Evolutionary conservation across 169 alveolate genomes (phyloP).

Genomic region (Plasmodium ovale): DNA sequence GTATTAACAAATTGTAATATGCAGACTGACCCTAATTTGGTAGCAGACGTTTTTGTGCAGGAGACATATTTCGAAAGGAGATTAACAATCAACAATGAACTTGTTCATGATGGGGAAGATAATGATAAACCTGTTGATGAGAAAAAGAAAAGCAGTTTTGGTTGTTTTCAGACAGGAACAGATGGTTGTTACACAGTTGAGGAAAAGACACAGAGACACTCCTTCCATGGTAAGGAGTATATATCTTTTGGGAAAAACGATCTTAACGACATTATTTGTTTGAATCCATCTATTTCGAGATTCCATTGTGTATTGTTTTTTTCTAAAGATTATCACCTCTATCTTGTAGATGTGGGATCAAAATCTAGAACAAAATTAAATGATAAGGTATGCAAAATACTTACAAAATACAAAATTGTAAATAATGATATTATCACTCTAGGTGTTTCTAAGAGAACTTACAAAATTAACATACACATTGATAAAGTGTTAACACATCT

Average conservation of each 20-base stretch:
- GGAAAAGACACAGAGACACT: constrained; percentile 42
- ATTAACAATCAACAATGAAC: background rate
- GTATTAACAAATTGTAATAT: constrained; percentile 60
- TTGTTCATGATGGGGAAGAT: too few species aligned
- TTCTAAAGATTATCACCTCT: constrained; percentile 55
- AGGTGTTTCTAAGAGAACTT: constrained; percentile 75
- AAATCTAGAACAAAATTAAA: constrained; percentile 68
- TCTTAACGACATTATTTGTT: constrained; percentile 62
- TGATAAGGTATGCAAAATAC: constrained; percentile 28
- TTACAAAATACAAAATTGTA: constrained; percentile 41
- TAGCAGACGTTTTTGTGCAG: constrained; percentile 44
- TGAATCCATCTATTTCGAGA: constrained; percentile 76
- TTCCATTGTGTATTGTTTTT: constrained; percentile 64
- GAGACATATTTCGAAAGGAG: constrained; percentile 62
- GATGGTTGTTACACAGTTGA: constrained; percentile 1
- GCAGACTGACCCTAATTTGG: constrained; percentile 65
- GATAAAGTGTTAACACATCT: constrained; percentile 60
- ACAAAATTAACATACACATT: constrained; percentile 51
- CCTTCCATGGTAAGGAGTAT: constrained; percentile 57
- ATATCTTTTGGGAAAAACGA: constrained; percentile 76
- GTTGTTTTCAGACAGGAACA: background rate
- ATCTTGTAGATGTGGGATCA: constrained; percentile 73
- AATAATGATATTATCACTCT: constrained; percentile 56
- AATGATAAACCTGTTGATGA: constrained; percentile 21
- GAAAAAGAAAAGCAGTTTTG: constrained; percentile 4